Percentiles rank a stretch among this genome's conserved stretches.
phyloP scores from a whole-genome alignment of 2,329 filamentous ascomycete genomes.

The Paraconiothyrium brasiliense region DNA sequence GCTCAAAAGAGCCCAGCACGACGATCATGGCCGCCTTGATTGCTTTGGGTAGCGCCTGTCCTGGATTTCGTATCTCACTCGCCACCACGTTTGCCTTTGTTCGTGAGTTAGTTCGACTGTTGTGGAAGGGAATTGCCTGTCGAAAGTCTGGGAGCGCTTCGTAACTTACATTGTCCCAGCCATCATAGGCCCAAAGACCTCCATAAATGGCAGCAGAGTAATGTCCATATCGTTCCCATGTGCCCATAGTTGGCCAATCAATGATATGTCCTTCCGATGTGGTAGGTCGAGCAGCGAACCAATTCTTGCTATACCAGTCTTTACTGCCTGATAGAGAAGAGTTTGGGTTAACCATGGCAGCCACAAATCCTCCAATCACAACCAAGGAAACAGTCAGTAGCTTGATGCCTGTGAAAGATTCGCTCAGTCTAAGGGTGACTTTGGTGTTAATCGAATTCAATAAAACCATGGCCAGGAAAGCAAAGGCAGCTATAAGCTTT shows the following conservation, averaged over 20 bases:
- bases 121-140: neutral
- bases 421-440: conserved; percentile 51
- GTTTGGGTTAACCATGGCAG: conserved; percentile 38
- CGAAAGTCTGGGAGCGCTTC: conserved; percentile 31
- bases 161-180: conserved; percentile 69
- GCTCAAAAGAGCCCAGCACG: conserved; percentile 67
- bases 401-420: conserved; percentile 54
- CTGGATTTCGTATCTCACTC: conserved; percentile 49
- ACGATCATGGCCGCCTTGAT: conserved; percentile 70
- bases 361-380: conserved; percentile 41
- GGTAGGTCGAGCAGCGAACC: conserved; percentile 65
- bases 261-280: conserved; percentile 54
- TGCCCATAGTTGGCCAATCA: conserved; percentile 52
- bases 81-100: conserved; percentile 49
- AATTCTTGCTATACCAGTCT: conserved; percentile 57
- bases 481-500: conserved; percentile 50
- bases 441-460: conserved; percentile 57
- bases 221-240: conserved; percentile 69
- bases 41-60: conserved; percentile 62
- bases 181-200: conserved; percentile 71
- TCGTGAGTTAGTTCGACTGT: conserved; percentile 10
- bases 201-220: conserved; percentile 69
- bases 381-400: conserved; percentile 44
- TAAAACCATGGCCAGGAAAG: conserved; percentile 51
- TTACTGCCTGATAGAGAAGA: conserved; percentile 40